Evolutionary conservation across 2,329 filamentous ascomycete genomes (phyloP).

Genomic region (Fusarium clavum): DNA sequence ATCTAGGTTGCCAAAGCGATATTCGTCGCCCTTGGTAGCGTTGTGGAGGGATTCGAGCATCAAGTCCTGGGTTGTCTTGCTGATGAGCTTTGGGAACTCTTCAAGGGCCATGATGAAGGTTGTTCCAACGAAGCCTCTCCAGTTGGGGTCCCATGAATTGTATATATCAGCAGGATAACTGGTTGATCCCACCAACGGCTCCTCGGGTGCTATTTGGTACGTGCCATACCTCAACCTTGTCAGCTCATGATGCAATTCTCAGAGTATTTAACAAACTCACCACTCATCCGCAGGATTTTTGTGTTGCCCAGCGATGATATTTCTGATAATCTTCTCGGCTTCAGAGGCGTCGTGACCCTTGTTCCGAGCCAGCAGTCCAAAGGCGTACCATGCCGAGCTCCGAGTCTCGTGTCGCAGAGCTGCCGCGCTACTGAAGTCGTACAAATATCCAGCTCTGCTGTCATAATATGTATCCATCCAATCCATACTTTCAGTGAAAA

Average conservation of each 20-base stretch:
- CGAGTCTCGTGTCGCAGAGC: constrained; percentile 68
- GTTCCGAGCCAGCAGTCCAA: constrained; percentile 68
- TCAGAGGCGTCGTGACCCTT: constrained; percentile 60
- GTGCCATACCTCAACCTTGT: constrained; percentile 46
- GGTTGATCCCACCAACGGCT: constrained; percentile 65
- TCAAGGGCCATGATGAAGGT: constrained; percentile 69
- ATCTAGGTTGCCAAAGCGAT: constrained; percentile 67
- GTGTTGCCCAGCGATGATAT: constrained; percentile 65
- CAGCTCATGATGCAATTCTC: rapidly evolving
- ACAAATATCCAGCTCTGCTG: constrained; percentile 62
- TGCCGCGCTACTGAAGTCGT: constrained; percentile 57
- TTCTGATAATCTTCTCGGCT: constrained; percentile 65
- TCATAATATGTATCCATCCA: constrained; percentile 69
- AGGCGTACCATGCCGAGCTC: constrained; percentile 68
- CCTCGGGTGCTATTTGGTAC: constrained; percentile 67
- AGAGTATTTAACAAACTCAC: constrained; percentile 51
- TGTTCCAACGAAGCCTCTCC: constrained; percentile 72
- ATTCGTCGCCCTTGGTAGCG: constrained; percentile 68
- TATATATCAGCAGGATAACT: constrained; percentile 65
- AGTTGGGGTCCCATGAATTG: constrained; percentile 72
- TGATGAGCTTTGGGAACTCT: constrained; percentile 64
- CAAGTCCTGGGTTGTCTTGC: constrained; percentile 51
- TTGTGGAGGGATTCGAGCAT: constrained; percentile 67
- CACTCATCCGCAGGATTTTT: constrained; percentile 65
- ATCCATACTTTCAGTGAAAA: constrained; percentile 55